Percentiles rank a stretch among this genome's conserved stretches.
phyloP scores from a whole-genome alignment of 257 asterid species.

The Solanum clarkiae region DNA sequence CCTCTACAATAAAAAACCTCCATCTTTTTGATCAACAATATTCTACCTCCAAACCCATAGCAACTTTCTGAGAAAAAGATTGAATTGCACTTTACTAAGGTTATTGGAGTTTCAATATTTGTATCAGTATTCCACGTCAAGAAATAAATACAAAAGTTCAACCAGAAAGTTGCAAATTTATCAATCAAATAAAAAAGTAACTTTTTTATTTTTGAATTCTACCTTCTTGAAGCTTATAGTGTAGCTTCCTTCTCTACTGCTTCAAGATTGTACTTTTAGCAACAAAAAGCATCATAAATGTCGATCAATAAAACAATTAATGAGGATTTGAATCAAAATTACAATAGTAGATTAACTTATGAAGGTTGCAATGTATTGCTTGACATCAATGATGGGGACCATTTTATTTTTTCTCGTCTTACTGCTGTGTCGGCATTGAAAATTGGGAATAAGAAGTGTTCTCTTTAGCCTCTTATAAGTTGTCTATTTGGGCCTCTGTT shows the following conservation, averaged over 20 bases:
- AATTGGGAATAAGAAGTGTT: slow-evolving; percentile 68
- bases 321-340: neutral
- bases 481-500: slow-evolving; percentile 65
- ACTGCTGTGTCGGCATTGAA: slow-evolving; percentile 69
- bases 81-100: too few relatives aligned
- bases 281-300: slow-evolving; percentile 15
- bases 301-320: slow-evolving; percentile 5
- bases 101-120: too few relatives aligned
- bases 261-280: neutral
- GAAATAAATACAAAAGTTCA: too few relatives aligned
- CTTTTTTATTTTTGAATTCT: too few relatives aligned
- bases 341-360: slow-evolving; percentile 55
- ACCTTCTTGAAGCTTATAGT: neutral
- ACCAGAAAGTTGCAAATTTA: too few relatives aligned
- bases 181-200: too few relatives aligned
- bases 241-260: neutral
- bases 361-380: slow-evolving; percentile 96
- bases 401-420: slow-evolving; percentile 85
- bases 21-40: too few relatives aligned
- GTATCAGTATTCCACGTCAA: too few relatives aligned
- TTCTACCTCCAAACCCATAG: too few relatives aligned
- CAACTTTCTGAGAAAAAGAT: too few relatives aligned
- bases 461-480: slow-evolving; percentile 78
- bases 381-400: slow-evolving; percentile 87
- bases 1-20: too few relatives aligned